These are phyloP conservation scores for Crataegus laevigata DNA, from an alignment of 306 rosid species.

Conservation along the genomic window DNA sequence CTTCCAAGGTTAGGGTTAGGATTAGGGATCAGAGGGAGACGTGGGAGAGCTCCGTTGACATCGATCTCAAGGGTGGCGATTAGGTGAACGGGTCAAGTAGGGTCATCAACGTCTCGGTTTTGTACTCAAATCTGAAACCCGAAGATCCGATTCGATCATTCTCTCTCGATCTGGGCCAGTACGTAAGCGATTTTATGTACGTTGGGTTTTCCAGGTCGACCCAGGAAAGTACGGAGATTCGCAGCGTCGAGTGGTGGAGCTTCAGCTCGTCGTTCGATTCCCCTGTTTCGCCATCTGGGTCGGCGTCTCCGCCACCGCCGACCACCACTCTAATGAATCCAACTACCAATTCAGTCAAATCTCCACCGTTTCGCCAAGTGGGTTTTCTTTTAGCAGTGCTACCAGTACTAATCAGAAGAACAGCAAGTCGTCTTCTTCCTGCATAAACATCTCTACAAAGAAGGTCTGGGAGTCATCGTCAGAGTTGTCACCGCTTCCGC, in stretches of 20 bases:
- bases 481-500: conserved; percentile 91
- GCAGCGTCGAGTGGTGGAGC: conserved; percentile 90
- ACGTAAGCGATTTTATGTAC: conserved; percentile 72
- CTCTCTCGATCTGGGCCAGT: conserved; percentile 59
- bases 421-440: conserved; percentile 41
- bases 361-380: conserved; percentile 70
- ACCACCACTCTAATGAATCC: conserved; percentile 52
- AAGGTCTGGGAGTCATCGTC: conserved; percentile 81
- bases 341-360: conserved; percentile 40
- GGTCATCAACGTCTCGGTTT: conserved; percentile 57
- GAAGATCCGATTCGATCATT: conserved; percentile 56
- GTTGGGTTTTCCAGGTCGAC: conserved; percentile 96
- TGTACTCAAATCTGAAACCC: conserved; percentile 86
- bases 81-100: conserved; percentile 51
- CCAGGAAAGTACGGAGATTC: conserved; percentile 89
- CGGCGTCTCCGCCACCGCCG: conserved; percentile 56
- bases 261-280: conserved; percentile 62
- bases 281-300: not conserved
- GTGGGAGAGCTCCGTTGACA: no score
- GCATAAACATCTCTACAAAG: conserved; percentile 68
- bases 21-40: no score
- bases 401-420: conserved; percentile 25
- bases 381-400: conserved; percentile 10
- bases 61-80: conserved; percentile 84
- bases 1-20: no score